These are phyloP conservation scores for Rhodotorula paludigena DNA, from an alignment of 768 basidiomycete genomes.

Conservation along the genomic window DNA sequence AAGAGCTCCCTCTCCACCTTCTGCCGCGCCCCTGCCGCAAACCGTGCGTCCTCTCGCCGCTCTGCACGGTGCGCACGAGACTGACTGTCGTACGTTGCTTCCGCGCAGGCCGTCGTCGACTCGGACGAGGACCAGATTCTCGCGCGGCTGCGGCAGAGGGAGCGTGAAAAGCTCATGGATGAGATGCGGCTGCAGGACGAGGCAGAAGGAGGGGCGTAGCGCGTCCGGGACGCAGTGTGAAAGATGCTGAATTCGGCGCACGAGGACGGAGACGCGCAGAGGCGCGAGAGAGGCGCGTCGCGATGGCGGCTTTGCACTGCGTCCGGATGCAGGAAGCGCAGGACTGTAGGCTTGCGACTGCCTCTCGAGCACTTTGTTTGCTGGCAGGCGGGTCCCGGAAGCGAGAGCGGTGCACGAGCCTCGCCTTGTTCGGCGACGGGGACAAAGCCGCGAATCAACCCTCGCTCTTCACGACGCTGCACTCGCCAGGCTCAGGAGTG, in stretches of 20 bases:
- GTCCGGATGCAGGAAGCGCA: neutral
- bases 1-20: neutral
- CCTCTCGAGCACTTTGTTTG: too few relatives aligned
- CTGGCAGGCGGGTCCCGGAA: too few relatives aligned
- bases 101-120: neutral
- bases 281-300: neutral
- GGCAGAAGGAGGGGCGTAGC: constrained; percentile 4
- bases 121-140: constrained; percentile 30
- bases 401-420: too few relatives aligned
- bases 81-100: neutral
- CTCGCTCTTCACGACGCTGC: too few relatives aligned
- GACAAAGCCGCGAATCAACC: too few relatives aligned
- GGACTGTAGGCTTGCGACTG: too few relatives aligned
- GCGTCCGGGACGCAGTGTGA: neutral
- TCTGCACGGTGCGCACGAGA: neutral
- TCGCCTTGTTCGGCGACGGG: too few relatives aligned
- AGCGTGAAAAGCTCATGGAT: constrained; percentile 39
- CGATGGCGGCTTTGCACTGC: too few relatives aligned
- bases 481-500: too few relatives aligned
- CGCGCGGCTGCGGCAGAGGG: constrained; percentile 28
- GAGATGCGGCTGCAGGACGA: constrained; percentile 36
- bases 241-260: too few relatives aligned
- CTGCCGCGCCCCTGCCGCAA: neutral
- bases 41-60: constrained; percentile 5
- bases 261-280: neutral